Percentiles rank a stretch among this genome's conserved stretches.
Conservation (phyloP, 1,284 basidiomycete genomes). For the Amylostereum areolatum region DNA sequence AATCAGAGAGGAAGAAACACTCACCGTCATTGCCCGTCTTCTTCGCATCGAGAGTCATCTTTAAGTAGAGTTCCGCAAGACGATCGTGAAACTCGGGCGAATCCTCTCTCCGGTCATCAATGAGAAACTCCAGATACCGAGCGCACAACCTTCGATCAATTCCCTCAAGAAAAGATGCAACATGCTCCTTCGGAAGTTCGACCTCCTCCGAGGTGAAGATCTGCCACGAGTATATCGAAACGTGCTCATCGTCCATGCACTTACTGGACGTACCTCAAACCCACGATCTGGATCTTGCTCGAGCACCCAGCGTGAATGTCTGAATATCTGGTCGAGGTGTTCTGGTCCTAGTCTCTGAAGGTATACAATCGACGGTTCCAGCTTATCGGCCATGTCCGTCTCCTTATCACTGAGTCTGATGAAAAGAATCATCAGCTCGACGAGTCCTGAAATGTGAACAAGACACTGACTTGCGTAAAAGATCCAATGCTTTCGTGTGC, state of each 20-base stretch:
- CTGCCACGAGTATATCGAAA: constrained; percentile 29
- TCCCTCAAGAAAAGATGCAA: constrained; percentile 74
- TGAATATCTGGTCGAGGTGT: constrained; percentile 75
- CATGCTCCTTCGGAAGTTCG: constrained; percentile 73
- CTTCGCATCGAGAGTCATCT: constrained; percentile 51
- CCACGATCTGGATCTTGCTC: constrained; percentile 65
- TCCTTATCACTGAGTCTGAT: constrained; percentile 75
- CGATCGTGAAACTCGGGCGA: constrained; percentile 78
- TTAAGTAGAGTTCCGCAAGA: constrained; percentile 80
- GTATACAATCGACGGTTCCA: constrained; percentile 84
- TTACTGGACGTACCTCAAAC: constrained; percentile 54
- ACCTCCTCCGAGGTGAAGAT: constrained; percentile 95
- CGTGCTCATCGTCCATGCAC: not conserved
- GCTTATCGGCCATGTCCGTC: constrained; percentile 71
- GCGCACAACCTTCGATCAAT: constrained; percentile 65
- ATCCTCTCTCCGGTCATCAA: constrained; percentile 68
- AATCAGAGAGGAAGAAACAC: constrained; percentile 11
- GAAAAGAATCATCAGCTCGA: not conserved
- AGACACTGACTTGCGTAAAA: constrained; percentile 69
- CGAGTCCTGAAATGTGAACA: too few species aligned
- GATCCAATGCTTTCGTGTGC: constrained; percentile 83
- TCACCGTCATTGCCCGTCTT: constrained; percentile 49
- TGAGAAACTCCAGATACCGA: constrained; percentile 85
- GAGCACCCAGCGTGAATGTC: constrained; percentile 82
- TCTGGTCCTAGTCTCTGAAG: constrained; percentile 86